Base-by-base conservation (phyloP, 768 basidiomycete genomes). In the Leccinum boreale region DNA sequence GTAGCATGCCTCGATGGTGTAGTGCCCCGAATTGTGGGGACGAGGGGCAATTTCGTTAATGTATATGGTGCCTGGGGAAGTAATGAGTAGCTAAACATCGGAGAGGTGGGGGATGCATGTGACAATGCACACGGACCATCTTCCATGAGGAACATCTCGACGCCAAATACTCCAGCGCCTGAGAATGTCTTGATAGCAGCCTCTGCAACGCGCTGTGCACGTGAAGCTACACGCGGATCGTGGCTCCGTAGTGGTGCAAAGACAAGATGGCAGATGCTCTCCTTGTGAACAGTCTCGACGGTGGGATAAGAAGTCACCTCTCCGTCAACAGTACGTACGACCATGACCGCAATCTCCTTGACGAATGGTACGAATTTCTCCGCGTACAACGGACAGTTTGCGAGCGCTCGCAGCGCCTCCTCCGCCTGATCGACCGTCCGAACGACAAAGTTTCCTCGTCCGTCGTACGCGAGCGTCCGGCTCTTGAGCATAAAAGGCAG, bases 41-140 rank as follows among this genome's bases (percentile, higher is more conserved):
- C 97, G 84, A 12, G 97, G 97, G 0, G 97, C 97, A 59, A 99
- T 96, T 76, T 99, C 97, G 73, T 99, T 99, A 61, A 99, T 82
- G 58, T 85, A 85, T 1, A 98, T 81, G 1, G 78, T 72, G 12
- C 90, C 94, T 95, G 62, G 5, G 14, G 4, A 26, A 28, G 12
- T 15, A 15, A n/a, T 56, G 31, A 15, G 49, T 29, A 3, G 8
- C 5, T n/a, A 26, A 7, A 14, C 19, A 7, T 44, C 19, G 19
- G 17, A 44, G 12, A 21, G 15, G 26, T 15, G 24, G 28, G 29
- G 8, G 46, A 21, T 7, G 31, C 36, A 44, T 7, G 19, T 33
- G 29, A 46, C 8, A 69, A 81, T 48, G 46, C 2, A 10, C 19
- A 57, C 56, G 17, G 64, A 93, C 96, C 94, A 67, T 95, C 83